Conservation (phyloP, 1,284 basidiomycete genomes). For the Apiotrichum mycotoxinovorans region DNA sequence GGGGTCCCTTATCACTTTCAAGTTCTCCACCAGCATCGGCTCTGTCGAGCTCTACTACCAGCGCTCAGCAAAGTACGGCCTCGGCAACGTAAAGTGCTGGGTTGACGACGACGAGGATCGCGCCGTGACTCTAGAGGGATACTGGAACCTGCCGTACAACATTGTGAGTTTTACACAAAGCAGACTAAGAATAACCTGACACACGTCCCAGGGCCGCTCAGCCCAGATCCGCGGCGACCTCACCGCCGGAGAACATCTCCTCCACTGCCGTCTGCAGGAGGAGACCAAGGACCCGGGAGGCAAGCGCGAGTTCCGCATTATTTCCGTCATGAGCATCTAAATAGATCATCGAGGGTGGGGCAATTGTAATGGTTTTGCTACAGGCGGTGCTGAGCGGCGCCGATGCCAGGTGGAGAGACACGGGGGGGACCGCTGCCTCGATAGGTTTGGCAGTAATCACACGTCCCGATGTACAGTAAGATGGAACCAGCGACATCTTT, state of each 20-base stretch:
- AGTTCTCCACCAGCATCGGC: slow-evolving; percentile 27
- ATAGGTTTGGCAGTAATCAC: no score
- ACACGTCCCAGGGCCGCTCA: not conserved
- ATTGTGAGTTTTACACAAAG: not conserved
- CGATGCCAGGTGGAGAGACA: no score
- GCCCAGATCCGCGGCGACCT: not conserved
- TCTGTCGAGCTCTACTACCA: slow-evolving; percentile 39
- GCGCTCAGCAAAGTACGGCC: slow-evolving; percentile 29
- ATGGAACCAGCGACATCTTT: no score
- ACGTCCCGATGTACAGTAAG: no score
- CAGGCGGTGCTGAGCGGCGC: no score
- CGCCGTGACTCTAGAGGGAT: slow-evolving; percentile 27
- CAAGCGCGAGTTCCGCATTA: slow-evolving; percentile 16
- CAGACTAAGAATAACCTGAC: not conserved
- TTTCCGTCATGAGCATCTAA: slow-evolving; percentile 13
- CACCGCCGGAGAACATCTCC: not conserved
- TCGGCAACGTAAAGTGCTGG: slow-evolving; percentile 41
- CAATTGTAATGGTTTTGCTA: no score
- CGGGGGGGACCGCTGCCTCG: no score
- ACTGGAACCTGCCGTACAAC: slow-evolving; percentile 32
- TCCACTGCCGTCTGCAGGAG: slow-evolving; percentile 10
- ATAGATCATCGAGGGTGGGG: no score
- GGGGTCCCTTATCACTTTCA: slow-evolving; percentile 36
- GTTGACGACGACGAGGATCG: slow-evolving; percentile 31
- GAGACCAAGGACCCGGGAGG: slow-evolving; percentile 9